A percentile compares a stretch with the other conserved stretches of the same genome.
These are phyloP conservation scores for Hibiscus mutabilis DNA, from an alignment of 345 rosid genomes.

Conservation along the genomic window DNA sequence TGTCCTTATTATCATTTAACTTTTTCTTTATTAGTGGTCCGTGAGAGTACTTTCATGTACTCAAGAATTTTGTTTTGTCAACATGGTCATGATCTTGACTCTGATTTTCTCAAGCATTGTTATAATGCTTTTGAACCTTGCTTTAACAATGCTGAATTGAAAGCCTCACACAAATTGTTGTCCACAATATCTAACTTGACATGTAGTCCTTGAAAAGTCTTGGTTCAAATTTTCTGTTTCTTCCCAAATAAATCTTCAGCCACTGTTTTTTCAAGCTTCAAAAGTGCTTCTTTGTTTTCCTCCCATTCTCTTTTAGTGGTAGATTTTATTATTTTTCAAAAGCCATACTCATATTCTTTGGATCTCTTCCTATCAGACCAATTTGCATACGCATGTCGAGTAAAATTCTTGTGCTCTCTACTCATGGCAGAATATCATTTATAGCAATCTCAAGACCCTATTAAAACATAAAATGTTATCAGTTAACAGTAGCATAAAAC, in stretches of 20 bases:
- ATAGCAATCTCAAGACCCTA: background rate
- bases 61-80: no score
- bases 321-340: background rate
- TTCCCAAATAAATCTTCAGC: no score
- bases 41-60: no score
- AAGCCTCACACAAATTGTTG: background rate
- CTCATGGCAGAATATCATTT: background rate
- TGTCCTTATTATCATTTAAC: background rate
- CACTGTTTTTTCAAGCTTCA: background rate
- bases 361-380: background rate
- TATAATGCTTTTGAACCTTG: background rate
- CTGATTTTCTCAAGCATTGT: background rate
- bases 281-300: background rate
- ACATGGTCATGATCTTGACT: no score
- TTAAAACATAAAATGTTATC: no score
- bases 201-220: no score
- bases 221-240: background rate
- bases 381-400: background rate
- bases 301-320: background rate
- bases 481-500: no score
- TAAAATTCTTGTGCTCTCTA: background rate
- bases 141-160: background rate
- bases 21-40: background rate
- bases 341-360: background rate
- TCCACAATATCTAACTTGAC: no score